Evolutionary conservation across 208 protist genomes (phyloP), one percentile per base, ranked within the genome.

Genomic region (Leishmania guyanensis): DNA sequence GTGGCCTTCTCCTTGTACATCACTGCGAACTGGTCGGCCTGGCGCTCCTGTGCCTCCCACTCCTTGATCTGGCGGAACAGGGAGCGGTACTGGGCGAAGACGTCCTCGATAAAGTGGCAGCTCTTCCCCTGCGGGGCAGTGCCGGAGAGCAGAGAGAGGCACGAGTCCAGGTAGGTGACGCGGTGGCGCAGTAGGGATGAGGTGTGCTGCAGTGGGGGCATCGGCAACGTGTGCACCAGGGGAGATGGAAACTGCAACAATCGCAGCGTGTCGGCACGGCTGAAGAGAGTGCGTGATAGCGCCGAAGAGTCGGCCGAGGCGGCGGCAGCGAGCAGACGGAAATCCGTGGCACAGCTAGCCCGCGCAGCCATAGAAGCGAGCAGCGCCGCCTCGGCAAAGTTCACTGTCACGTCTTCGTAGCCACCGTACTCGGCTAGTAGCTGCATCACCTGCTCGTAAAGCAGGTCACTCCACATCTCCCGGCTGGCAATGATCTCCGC

Each of bases 1-100:
- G 94, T 84, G 20, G 88, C 88, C 83, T 98, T 98, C 77, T 98
- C 97, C 82, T 97, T 95, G 81, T 97, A 98, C 72, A 97, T 92
- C 46, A 98, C 97, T 2, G 95, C 86, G 78, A 95, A 92, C 81
- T 93, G 91, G 70, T 97, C 88, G 48, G 89, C 89, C 70, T 80
- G 70, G 26, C 87, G 87, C 82, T 98, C 92, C 84, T 94, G 86
- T 81, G 68, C 93, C 78, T 98, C 94, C 78, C 96, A 90, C 64
- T 90, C 86, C 83, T 97, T 90, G 39, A 98, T 89, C 64, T 72
- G 79, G 17, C 77, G 80, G 72, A 92, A 93, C 17, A 98, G 83
- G 17, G 93, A 80, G 51, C 90, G 90, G 81, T 96, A 95, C 16
- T 91, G 71, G 0, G 70, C 75, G 76, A 94, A 93, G 22, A 98